These are phyloP conservation scores for Henningerozyma blattae DNA, from an alignment of 805 yeast genomes.

Conservation along the genomic window DNA sequence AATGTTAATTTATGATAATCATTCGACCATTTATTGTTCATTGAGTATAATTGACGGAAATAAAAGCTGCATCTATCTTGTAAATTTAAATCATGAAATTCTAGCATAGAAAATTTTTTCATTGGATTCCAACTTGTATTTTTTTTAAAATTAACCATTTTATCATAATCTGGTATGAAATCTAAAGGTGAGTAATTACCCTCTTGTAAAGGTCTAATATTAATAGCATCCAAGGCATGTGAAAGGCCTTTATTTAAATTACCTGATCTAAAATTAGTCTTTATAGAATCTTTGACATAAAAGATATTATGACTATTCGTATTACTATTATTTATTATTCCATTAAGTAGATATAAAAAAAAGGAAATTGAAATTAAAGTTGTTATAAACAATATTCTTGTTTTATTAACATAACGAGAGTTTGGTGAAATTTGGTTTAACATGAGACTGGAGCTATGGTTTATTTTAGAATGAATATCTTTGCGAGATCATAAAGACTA, in stretches of 20 bases:
- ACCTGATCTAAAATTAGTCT: too few relatives aligned
- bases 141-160: conserved; percentile 1
- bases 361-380: too few relatives aligned
- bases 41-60: conserved; percentile 9
- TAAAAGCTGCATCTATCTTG: conserved; percentile 8
- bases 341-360: too few relatives aligned
- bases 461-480: too few relatives aligned
- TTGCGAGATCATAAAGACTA: too few relatives aligned
- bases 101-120: conserved; percentile 2
- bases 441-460: too few relatives aligned
- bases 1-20: conserved; percentile 4
- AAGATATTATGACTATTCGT: too few relatives aligned
- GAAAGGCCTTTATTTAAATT: not conserved
- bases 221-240: not conserved
- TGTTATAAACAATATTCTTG: too few relatives aligned
- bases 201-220: not conserved
- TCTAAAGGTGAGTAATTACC: conserved; percentile 11
- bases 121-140: conserved; percentile 1
- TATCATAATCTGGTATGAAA: conserved; percentile 6
- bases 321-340: too few relatives aligned
- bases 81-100: conserved; percentile 6
- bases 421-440: too few relatives aligned
- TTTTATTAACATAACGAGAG: too few relatives aligned
- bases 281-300: too few relatives aligned
- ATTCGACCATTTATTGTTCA: conserved; percentile 11